Evolutionary conservation across 192 early-diverging fungal species (phyloP), one percentile per base, ranked within the genome.

Genomic region (Umbelopsis sp.): DNA sequence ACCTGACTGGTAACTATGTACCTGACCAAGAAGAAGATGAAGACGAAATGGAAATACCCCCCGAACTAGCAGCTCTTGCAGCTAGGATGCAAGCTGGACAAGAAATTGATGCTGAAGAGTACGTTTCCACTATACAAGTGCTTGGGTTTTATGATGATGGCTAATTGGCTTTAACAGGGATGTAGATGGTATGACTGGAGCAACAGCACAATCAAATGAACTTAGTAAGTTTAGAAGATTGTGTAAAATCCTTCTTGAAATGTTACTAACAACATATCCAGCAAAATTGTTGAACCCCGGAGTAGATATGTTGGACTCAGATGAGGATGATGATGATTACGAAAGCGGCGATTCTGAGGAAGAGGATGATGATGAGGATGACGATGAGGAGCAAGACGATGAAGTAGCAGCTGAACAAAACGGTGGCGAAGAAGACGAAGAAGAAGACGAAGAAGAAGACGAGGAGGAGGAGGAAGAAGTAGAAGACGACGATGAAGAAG

Each of bases 1-100:
- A 93, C 67, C 74, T 93, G 44, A 87, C 88, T 55, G 91, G 90
- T 51, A 89, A 90, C 78, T 85, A 91, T 68, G 64, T 88, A 15
- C 81, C 84, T 33, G 83, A 84, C 44, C 64, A 65, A 27, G 55
- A 61, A 33, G 55, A 61, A 61, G 55, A 8, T n/a, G 55, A 61
- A 15, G 55, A 61, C 55, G 55, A 27, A 27, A 37, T 61, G 55
- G 55, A 61, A n/a, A 61, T 61, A 61, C 55, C 55, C 5, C 55
- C 55, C 2, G 55, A 61, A 25, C 13, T 61, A 25, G 55, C 55
- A 35, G 55, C 55, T 61, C 55, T 61, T 37, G 55, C 55, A 11
- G 55, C 55, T 16, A 61, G 55, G 15, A 61, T 61, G 55, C 27
- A 30, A 61, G 55, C 55, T 33, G 55, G 23, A 16, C 27, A 35